Conservation (phyloP, 2,329 filamentous ascomycete genomes). For the Nigrograna mackinnonii region DNA sequence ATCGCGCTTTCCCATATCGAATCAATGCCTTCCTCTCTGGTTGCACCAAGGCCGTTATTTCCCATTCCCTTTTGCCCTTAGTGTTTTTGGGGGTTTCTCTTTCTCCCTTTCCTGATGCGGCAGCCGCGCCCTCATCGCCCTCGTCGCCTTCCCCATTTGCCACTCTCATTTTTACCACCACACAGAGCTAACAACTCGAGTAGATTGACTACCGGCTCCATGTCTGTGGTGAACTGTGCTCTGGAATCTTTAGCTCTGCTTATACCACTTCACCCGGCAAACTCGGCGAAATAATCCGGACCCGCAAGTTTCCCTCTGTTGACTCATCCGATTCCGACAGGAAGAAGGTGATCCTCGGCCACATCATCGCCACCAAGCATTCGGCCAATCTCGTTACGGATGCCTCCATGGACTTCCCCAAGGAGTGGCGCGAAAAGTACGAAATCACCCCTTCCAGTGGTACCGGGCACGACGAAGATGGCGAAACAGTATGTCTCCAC, state of each 20-base stretch:
- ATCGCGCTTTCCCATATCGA: no score
- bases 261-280: constrained; percentile 52
- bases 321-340: constrained; percentile 62
- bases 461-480: constrained; percentile 72
- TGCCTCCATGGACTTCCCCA: constrained; percentile 73
- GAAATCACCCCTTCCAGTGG: constrained; percentile 52
- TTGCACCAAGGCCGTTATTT: no score
- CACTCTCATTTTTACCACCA: no score
- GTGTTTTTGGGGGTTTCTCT: no score
- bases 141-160: no score
- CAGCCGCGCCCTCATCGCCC: no score
- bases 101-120: no score
- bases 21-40: no score
- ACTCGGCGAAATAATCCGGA: constrained; percentile 56
- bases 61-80: no score
- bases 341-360: constrained; percentile 71
- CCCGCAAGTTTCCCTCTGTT: constrained; percentile 59
- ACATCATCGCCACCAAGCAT: constrained; percentile 77
- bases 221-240: constrained; percentile 73
- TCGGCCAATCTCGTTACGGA: constrained; percentile 68
- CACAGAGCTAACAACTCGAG: constrained; percentile 4
- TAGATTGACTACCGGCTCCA: constrained; percentile 78
- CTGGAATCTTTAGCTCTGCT: constrained; percentile 78
- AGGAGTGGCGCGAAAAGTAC: constrained; percentile 62
- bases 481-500: constrained; percentile 78